Evolutionary conservation across 495 filamentous ascomycete species (phyloP).

Genomic region (Neurospora pannonica): DNA sequence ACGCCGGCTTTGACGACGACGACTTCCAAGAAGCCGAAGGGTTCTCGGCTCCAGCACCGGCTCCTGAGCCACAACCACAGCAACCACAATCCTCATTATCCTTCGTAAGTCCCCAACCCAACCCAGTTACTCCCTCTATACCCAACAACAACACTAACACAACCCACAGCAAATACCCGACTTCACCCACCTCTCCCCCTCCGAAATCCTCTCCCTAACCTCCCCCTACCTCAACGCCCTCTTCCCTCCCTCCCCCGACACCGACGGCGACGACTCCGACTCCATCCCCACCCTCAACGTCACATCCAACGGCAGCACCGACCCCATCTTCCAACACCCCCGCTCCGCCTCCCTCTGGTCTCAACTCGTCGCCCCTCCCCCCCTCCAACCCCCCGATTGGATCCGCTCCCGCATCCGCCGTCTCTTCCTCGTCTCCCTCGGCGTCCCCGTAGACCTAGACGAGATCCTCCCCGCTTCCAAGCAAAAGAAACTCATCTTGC

Average conservation of each 20-base stretch:
- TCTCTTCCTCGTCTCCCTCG: conserved; percentile 90
- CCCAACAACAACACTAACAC: too few relatives aligned
- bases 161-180: conserved; percentile 56
- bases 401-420: conserved; percentile 92
- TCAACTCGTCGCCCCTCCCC: conserved; percentile 88
- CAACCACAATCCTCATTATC: conserved; percentile 28
- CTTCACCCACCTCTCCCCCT: conserved; percentile 49
- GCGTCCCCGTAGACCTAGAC: conserved; percentile 92
- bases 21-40: conserved; percentile 60
- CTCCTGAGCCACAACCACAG: conserved; percentile 30
- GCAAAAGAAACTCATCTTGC: conserved; percentile 94
- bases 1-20: conserved; percentile 28
- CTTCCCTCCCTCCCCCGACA: conserved; percentile 44
- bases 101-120: conserved; percentile 30
- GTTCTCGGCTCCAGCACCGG: conserved; percentile 36
- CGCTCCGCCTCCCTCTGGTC: conserved; percentile 86
- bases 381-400: conserved; percentile 95
- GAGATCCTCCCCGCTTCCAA: conserved; percentile 94
- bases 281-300: conserved; percentile 25
- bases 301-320: conserved; percentile 20
- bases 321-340: conserved; percentile 57
- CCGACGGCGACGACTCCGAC: conserved; percentile 27
- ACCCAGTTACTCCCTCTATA: too few relatives aligned
- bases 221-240: conserved; percentile 47
- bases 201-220: conserved; percentile 41